Evolutionary conservation across 2,329 filamentous ascomycete genomes (phyloP), one percentile per base, ranked within the genome.

Genomic region (Diplodia mutila): DNA sequence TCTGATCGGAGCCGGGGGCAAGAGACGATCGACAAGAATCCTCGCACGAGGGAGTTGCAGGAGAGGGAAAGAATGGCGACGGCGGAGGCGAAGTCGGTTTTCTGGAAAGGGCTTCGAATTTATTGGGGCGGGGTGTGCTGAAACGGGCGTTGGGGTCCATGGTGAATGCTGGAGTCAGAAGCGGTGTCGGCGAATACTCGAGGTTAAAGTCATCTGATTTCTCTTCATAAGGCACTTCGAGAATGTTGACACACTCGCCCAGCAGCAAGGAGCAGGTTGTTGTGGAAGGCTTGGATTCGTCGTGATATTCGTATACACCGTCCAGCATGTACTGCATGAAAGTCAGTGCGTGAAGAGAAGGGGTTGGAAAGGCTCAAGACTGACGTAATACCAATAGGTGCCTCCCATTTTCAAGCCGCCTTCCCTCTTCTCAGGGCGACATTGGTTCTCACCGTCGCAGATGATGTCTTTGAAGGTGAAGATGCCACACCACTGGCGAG

Each of bases 351-450:
- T 42, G 34, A n/a, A n/a, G n/a, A 3, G 11, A 39, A 14, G 27
- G 12, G 7, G 25, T 16, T 16, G 14, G 42, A 18, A 51, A 49
- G 61, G 61, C 51, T 14, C 27, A 46, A 57, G 53, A 85, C 91
- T 81, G 83, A 96, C 93, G 81, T 95, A 97, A 84, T 97, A 98
- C 86, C 94, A 97, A 80, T 97, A 97, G 18, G 90, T 95, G 69
- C 91, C 89, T 53, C 94, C 94, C 91, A 97, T 97, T 79, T 91
- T 95, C 71, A 97, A 85, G 64, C 91, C 94, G 68, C 93, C 93
- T 72, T 87, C 87, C 73, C 92, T 87, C 73, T 87, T 87, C 39
- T 83, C 80, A 27, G 78, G 79, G 63, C 81, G 84, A 72, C 81
- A 74, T 21, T 83, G 79, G 59, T 83, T 77, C 69, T 90, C 85